Evolutionary conservation across 257 asterid species (phyloP).

Genomic region (Hygrophila difformis): DNA sequence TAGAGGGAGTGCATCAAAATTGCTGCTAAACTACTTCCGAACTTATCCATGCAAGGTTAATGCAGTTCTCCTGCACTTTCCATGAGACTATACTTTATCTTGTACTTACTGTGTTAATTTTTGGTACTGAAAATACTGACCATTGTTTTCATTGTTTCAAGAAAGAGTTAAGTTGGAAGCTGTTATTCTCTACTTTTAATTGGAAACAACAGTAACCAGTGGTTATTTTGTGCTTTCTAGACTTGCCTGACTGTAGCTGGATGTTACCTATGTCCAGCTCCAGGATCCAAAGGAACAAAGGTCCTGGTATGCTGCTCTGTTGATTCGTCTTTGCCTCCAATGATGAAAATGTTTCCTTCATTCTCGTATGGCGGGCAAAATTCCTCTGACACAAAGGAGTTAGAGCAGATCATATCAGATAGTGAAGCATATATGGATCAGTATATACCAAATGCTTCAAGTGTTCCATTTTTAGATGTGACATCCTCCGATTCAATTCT

Average conservation of each 20-base stretch:
- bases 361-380: slow-evolving; percentile 12
- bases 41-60: slow-evolving; percentile 80
- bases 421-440: slow-evolving; percentile 28
- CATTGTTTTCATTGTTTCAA: not conserved
- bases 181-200: not conserved
- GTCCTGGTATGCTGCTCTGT: slow-evolving; percentile 54
- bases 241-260: slow-evolving; percentile 71
- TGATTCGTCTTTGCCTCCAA: slow-evolving; percentile 33
- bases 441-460: slow-evolving; percentile 21
- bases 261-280: slow-evolving; percentile 91
- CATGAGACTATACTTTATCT: slow-evolving; percentile 1
- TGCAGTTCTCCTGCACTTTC: slow-evolving; percentile 3
- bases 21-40: slow-evolving; percentile 52
- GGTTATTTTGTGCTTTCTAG: slow-evolving; percentile 32
- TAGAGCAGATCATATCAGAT: slow-evolving; percentile 36
- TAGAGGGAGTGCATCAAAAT: slow-evolving; percentile 69
- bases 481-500: slow-evolving; percentile 47
- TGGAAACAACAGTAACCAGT: slow-evolving; percentile 5
- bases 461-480: slow-evolving; percentile 31
- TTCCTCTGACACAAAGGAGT: slow-evolving; percentile 24
- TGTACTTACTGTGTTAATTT: not conserved
- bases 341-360: slow-evolving; percentile 25
- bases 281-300: slow-evolving; percentile 82
- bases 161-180: not conserved
- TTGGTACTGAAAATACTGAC: not conserved